phyloP scores from a whole-genome alignment of 2,329 filamentous ascomycete species.

The Phialophora expanda region DNA sequence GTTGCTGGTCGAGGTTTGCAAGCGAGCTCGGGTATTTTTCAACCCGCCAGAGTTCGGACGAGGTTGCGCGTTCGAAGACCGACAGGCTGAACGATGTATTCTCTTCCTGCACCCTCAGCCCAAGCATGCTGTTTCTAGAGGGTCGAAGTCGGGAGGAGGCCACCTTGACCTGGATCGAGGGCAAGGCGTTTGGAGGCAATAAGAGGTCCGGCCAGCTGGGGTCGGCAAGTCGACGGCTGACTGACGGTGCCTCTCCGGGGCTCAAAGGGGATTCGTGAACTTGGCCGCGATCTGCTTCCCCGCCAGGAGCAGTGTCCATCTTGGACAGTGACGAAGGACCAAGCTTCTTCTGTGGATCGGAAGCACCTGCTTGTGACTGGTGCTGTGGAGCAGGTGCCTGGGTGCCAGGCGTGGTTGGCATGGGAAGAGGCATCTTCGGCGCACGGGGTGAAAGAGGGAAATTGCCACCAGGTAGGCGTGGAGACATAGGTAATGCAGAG shows the following conservation, averaged over 20 bases:
- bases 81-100: conserved; percentile 94
- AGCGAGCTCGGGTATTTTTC: conserved; percentile 89
- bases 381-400: conserved; percentile 30
- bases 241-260: conserved; percentile 42
- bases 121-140: conserved; percentile 82
- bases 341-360: conserved; percentile 23
- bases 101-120: conserved; percentile 79
- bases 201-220: conserved; percentile 87
- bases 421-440: conserved; percentile 74
- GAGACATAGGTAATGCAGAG: conserved; percentile 71
- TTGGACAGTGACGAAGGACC: conserved; percentile 57
- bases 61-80: conserved; percentile 75
- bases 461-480: conserved; percentile 53
- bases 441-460: conserved; percentile 73
- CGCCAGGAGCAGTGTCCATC: conserved; percentile 30
- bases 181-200: conserved; percentile 84
- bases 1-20: conserved; percentile 76
- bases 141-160: conserved; percentile 95
- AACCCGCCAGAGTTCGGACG: conserved; percentile 85
- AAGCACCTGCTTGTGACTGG: conserved; percentile 18
- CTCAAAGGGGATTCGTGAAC: conserved; percentile 31
- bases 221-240: conserved; percentile 78
- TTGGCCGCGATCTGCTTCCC: conserved; percentile 28
- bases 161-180: conserved; percentile 82
- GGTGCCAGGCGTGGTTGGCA: conserved; percentile 68